These are phyloP conservation scores for Croton setiger DNA, from an alignment of 441 rosid genomes.

Conservation along the genomic window DNA sequence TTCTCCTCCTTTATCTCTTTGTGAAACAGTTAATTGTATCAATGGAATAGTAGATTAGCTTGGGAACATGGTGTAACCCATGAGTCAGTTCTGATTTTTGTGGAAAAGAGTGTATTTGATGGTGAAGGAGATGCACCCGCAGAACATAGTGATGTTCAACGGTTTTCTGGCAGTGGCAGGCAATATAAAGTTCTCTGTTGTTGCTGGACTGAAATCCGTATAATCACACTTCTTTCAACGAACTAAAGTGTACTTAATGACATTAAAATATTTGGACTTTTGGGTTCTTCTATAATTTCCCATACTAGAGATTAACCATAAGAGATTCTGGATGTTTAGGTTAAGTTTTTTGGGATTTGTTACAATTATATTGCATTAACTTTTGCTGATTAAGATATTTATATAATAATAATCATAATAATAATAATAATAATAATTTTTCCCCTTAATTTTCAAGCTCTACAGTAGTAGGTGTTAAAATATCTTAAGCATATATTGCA, in stretches of 20 bases:
- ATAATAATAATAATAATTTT: neutral
- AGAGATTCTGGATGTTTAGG: neutral
- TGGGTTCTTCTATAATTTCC: neutral
- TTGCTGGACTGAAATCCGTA: conserved; percentile 1
- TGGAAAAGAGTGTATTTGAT: neutral
- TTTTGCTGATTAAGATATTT: too few relatives aligned
- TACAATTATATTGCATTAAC: neutral
- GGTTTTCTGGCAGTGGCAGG: conserved; percentile 8
- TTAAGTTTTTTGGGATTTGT: neutral
- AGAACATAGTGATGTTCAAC: conserved; percentile 2
- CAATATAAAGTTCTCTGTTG: conserved; percentile 6
- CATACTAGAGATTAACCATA: neutral
- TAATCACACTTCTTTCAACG: neutral
- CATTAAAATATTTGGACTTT: neutral
- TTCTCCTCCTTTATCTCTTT: neutral
- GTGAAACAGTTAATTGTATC: neutral
- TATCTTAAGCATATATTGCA: conserved; percentile 1
- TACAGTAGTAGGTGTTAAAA: neutral
- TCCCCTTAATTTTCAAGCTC: neutral
- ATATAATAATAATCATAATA: too few relatives aligned
- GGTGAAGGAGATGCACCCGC: neutral
- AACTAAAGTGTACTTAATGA: neutral
- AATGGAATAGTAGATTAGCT: conserved; percentile 8
- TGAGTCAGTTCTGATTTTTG: conserved; percentile 3
- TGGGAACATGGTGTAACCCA: conserved; percentile 9